A percentile compares a stretch with the other conserved stretches of the same genome.
These are phyloP conservation scores for Fragosphaeria purpurea DNA, from an alignment of 2,329 filamentous ascomycete species.

Conservation along the genomic window DNA sequence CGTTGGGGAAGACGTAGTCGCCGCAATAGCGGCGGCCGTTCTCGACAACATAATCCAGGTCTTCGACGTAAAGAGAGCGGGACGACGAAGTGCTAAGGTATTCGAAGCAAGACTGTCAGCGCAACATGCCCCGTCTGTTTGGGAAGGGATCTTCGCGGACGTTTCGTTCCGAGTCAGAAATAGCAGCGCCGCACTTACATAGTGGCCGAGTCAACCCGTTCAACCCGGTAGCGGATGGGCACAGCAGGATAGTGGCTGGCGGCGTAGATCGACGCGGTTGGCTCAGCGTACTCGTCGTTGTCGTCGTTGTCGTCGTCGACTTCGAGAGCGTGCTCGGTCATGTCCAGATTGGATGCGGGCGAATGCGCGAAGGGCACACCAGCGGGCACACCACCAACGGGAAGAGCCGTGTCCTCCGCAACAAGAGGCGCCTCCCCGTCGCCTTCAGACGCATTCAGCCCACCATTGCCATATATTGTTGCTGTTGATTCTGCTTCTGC, in stretches of 20 bases:
- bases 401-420: not conserved
- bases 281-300: slow-evolving; percentile 15
- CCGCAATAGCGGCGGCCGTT: slow-evolving; percentile 51
- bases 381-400: not conserved
- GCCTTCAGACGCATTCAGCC: too few species aligned
- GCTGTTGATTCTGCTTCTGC: not conserved
- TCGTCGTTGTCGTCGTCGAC: slow-evolving; percentile 17
- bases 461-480: too few species aligned
- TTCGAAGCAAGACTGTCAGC: too few species aligned
- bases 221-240: slow-evolving; percentile 24
- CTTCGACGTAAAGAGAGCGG: slow-evolving; percentile 22
- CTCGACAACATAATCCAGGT: slow-evolving; percentile 39
- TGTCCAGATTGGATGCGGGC: not conserved
- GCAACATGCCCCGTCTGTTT: not conserved
- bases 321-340: slow-evolving; percentile 8
- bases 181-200: slow-evolving; percentile 26
- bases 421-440: not conserved
- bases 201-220: slow-evolving; percentile 26
- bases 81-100: slow-evolving; percentile 20
- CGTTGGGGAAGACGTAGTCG: slow-evolving; percentile 51
- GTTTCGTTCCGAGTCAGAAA: too few species aligned
- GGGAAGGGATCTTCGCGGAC: not conserved
- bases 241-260: slow-evolving; percentile 29
- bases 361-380: too few species aligned
- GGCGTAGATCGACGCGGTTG: slow-evolving; percentile 28